These are phyloP conservation scores for Penicillium sp. DNA, from an alignment of 2,329 filamentous ascomycete genomes.

Conservation along the genomic window DNA sequence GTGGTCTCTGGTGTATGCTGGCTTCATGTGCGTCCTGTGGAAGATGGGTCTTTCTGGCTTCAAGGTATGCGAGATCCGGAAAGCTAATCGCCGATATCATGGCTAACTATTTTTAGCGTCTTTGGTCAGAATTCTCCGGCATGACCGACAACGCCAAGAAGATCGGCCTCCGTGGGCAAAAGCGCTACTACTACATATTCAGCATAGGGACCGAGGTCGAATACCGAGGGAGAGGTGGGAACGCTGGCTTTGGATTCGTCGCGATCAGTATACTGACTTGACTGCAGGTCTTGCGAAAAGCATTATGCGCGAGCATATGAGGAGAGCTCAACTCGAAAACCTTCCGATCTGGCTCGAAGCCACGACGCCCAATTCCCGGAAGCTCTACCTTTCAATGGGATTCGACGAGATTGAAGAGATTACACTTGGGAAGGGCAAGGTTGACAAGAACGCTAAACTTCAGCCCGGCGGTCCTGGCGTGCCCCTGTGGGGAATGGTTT, in stretches of 20 bases:
- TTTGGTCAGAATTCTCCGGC: conserved; percentile 24
- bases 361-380: conserved; percentile 18
- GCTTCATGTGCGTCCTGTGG: conserved; percentile 23
- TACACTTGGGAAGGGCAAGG: conserved; percentile 23
- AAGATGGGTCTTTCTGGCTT: conserved; percentile 20
- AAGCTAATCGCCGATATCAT: not conserved
- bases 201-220: conserved; percentile 26
- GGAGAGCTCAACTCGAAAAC: conserved; percentile 16
- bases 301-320: conserved; percentile 22
- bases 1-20: conserved; percentile 22
- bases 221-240: conserved; percentile 24
- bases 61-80: conserved; percentile 13
- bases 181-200: conserved; percentile 27
- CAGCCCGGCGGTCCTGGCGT: conserved; percentile 20
- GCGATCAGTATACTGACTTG: not conserved
- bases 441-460: conserved; percentile 16
- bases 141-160: conserved; percentile 25
- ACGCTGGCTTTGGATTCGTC: not conserved
- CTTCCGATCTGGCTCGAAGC: conserved; percentile 29
- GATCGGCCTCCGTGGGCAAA: conserved; percentile 21
- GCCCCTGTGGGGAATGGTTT: conserved; percentile 27
- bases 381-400: conserved; percentile 24
- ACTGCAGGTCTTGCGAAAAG: conserved; percentile 22
- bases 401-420: conserved; percentile 26
- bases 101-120: conserved; percentile 11